phyloP scores from a whole-genome alignment of 2,329 filamentous ascomycete species.

The Ophiosphaerella herpotricha region DNA sequence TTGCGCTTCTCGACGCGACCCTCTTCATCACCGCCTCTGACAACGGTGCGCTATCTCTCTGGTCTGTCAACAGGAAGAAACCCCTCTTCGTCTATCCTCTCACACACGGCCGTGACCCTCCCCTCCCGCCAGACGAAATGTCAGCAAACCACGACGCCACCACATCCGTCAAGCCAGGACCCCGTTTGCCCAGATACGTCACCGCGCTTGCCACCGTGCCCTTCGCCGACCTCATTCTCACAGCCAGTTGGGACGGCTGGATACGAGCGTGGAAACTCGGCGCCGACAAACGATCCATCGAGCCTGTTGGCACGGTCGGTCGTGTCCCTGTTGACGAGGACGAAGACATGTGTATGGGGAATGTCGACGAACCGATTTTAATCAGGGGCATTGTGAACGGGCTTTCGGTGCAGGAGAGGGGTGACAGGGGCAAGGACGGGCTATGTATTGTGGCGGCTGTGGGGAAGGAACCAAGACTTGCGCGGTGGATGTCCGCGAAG shows the following conservation, averaged over 20 bases:
- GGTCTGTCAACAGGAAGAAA: slow-evolving; percentile 94
- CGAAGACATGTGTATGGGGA: slow-evolving; percentile 8
- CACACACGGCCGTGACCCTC: slow-evolving; percentile 83
- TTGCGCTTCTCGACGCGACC: slow-evolving; percentile 86
- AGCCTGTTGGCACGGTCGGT: slow-evolving; percentile 71
- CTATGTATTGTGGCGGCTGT: slow-evolving; percentile 85
- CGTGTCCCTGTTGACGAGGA: slow-evolving; percentile 27
- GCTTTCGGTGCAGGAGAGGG: slow-evolving; percentile 83
- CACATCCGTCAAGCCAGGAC: slow-evolving; percentile 52
- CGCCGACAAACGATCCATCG: slow-evolving; percentile 72
- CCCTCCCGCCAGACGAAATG: slow-evolving; percentile 68
- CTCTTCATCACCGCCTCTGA: slow-evolving; percentile 93
- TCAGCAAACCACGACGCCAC: slow-evolving; percentile 68
- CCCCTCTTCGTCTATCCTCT: slow-evolving; percentile 77
- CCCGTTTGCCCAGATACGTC: slow-evolving; percentile 78
- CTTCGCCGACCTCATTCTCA: slow-evolving; percentile 87
- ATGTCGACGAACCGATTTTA: slow-evolving; percentile 25
- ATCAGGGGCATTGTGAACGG: slow-evolving; percentile 85
- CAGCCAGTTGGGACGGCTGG: slow-evolving; percentile 91
- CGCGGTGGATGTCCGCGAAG: slow-evolving; percentile 72
- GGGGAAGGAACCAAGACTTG: slow-evolving; percentile 83
- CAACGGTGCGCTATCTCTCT: slow-evolving; percentile 83
- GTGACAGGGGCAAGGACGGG: slow-evolving; percentile 72
- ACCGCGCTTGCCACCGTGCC: slow-evolving; percentile 86
- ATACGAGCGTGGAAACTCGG: slow-evolving; percentile 84